Evolutionary conservation across 108 stramenopile species (phyloP), one percentile per base, ranked within the genome.

Genomic region (Skeletonema menzelii): DNA sequence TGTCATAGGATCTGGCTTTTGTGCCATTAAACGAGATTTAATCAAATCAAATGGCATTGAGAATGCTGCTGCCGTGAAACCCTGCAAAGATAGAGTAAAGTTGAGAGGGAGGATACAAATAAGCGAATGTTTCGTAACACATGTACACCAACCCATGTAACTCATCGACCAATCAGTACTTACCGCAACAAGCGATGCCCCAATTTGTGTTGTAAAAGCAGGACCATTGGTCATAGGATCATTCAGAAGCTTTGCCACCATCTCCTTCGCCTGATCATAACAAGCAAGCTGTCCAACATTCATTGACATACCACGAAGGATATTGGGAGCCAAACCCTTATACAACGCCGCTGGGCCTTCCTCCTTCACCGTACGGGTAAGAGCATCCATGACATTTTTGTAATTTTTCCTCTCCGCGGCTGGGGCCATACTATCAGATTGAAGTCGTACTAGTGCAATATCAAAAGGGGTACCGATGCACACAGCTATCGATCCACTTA

Each of bases 241-340:
- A 35, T 78, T 75, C 49, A 91, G 56, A 27, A 90, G 26, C 20
- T 71, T 73, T 38, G 85, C 93, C n/a, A 91, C 85, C 20, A 83
- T 60, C 74, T 96, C 95, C 85, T 97, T 97, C 30, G 97, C 97
- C 89, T 99, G 97, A 85, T 99, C 99, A 79, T 98, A 98, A 85
- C 95, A 98, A 14, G 99, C 97, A 84, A 99, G 79, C 99, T 98
- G 98, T 47, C 99, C 99, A 26, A 98, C 97, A 78, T 99, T 99
- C 97, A 99, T 98, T 63, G 94, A 72, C 99, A 99, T 98, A 47
- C 98, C 99, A 63, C 99, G 85, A 63, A 98, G 77, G 27, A 99
- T 85, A 73, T 98, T 99, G 31, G 99, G 99, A 26, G 80, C 63
- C 44, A 97, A 77, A 35, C 99, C 99, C 65, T 97, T 91, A 79